These are phyloP conservation scores for Epichloe coenophiala DNA, from an alignment of 2,329 filamentous ascomycete genomes.

Conservation along the genomic window DNA sequence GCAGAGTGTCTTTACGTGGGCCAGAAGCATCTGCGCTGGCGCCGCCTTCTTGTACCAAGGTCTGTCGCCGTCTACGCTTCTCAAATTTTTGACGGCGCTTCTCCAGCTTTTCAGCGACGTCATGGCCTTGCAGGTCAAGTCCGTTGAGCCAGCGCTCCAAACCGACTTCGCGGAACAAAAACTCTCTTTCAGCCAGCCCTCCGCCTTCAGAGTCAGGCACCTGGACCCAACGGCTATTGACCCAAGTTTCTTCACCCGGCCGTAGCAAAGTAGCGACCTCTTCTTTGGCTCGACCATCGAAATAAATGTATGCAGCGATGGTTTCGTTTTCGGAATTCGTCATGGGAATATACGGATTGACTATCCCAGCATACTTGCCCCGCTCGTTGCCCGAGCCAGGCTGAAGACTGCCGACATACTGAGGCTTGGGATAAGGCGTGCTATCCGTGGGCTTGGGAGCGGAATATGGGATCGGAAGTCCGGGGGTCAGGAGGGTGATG, in stretches of 20 bases:
- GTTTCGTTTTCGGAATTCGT: constrained; percentile 92
- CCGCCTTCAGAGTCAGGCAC: constrained; percentile 83
- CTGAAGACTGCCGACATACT: constrained; percentile 58
- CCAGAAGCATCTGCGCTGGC: constrained; percentile 22
- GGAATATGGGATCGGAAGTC: constrained; percentile 83
- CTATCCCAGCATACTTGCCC: constrained; percentile 35
- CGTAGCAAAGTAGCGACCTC: constrained; percentile 90
- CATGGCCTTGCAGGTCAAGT: constrained; percentile 83
- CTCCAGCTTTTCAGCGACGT: constrained; percentile 80
- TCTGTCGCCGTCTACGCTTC: constrained; percentile 51
- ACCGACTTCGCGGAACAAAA: constrained; percentile 92
- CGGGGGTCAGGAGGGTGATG: constrained; percentile 85
- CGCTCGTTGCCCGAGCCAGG: constrained; percentile 37
- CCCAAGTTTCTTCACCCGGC: constrained; percentile 95
- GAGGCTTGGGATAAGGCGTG: constrained; percentile 69
- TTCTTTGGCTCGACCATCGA: constrained; percentile 88
- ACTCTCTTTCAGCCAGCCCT: constrained; percentile 89
- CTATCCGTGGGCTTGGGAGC: constrained; percentile 65
- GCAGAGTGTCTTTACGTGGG: constrained; percentile 44
- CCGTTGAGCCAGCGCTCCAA: constrained; percentile 95
- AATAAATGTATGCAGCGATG: constrained; percentile 97
- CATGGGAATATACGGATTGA: constrained; percentile 81
- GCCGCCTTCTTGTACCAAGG: constrained; percentile 27
- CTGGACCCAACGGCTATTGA: constrained; percentile 96
- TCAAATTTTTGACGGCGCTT: constrained; percentile 73